Base-by-base conservation (phyloP, 129 eudicot genomes). In the Chrysanthemum seticuspe region DNA sequence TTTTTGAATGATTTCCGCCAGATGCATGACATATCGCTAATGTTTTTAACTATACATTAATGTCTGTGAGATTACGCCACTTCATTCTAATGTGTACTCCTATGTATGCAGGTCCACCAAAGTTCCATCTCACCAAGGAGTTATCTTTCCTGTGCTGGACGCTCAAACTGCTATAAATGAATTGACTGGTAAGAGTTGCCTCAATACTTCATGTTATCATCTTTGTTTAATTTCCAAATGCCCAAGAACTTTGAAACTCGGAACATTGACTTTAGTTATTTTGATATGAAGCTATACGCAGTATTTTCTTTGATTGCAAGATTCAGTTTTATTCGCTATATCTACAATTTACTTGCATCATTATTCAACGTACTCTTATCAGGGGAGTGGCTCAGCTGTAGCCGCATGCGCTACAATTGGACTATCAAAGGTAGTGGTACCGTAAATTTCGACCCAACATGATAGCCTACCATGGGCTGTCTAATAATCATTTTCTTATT, bases 111-210 rank as follows among this genome's bases (percentile, higher is more conserved):
- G 21, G 21, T 21, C 21, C 21, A 21, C 21, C 21, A 21, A 21
- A 21, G 21, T 21, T 21, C 21, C 21, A 21, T 21, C 21, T 21
- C 21, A 21, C 21, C 21, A 21, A 21, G 21, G 21, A 21, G 21
- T 21, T 21, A 21, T 54, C 13, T 65, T 68, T 63, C 19, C 11
- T 80, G 21, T 45, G 65, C 95, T 89, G 98, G 98, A 94, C 70
- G 98, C 98, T 63, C 97, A 94, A 76, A 94, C 88, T 83, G 96
- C 98, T 47, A 94, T 94, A 53, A 94, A 94, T 76, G 97, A 90
- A 65, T 78, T 86, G 77, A 94, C 91, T 66, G 98, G 98, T 94
- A 84, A 69, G 81, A 36, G 34, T 9, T 10, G 7, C 56, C 49
- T 66, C 16, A 53, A 45, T 53, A 45, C 40, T 67, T 76, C 31